A percentile compares a stretch with the other conserved stretches of the same genome.
phyloP scores from a whole-genome alignment of 2,329 filamentous ascomycete species.

The Immersiporthe knoxdaviesiana region DNA sequence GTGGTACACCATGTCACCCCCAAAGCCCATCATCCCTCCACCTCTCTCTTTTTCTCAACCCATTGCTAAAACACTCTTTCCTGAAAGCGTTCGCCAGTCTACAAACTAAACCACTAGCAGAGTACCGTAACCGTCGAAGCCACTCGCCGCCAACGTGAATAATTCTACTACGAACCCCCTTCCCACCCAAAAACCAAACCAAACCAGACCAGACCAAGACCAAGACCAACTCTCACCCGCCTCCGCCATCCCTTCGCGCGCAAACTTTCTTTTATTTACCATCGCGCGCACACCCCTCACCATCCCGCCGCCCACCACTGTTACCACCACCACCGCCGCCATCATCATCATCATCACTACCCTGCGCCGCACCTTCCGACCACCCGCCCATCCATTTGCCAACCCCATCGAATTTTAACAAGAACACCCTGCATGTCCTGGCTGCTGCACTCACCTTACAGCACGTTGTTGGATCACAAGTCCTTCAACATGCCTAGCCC shows the following conservation, averaged over 20 bases:
- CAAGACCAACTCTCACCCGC: too few species aligned
- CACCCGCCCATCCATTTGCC: neutral
- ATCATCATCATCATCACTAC: neutral
- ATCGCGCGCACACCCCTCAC: constrained; percentile 13
- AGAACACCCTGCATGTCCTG: constrained; percentile 25
- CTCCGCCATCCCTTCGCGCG: constrained; percentile 27
- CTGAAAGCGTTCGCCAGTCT: neutral
- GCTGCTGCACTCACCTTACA: constrained; percentile 12
- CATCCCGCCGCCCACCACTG: neutral
- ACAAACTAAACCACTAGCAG: constrained; percentile 9
- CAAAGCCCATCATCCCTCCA: neutral
- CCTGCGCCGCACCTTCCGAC: neutral
- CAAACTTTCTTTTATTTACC: constrained; percentile 24
- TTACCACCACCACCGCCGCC: too few species aligned
- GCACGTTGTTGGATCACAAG: constrained; percentile 16
- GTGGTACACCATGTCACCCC: neutral
- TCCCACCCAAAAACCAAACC: neutral
- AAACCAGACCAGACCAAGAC: neutral
- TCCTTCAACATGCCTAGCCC: constrained; percentile 37
- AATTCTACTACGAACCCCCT: neutral
- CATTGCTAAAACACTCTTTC: neutral
- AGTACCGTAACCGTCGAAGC: constrained; percentile 1
- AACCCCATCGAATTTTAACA: neutral
- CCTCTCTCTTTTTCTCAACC: too few species aligned
- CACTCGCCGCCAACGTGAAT: constrained; percentile 7